These are phyloP conservation scores for Stagonosporopsis cucurbitacearum DNA, from an alignment of 2,329 filamentous ascomycete genomes.

Conservation along the genomic window DNA sequence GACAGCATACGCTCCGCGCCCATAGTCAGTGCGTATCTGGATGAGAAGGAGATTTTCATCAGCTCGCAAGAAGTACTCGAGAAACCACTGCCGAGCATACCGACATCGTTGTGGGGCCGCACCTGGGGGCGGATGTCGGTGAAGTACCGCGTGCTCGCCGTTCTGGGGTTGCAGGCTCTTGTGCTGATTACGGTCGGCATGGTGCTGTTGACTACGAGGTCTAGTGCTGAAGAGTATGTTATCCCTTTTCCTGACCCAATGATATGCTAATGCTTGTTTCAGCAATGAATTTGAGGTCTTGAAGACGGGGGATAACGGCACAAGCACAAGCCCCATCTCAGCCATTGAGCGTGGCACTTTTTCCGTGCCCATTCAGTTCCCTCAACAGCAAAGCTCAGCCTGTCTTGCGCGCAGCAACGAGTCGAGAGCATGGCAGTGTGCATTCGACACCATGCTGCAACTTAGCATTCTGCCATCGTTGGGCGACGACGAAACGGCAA, in stretches of 20 bases:
- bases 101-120: constrained; percentile 29
- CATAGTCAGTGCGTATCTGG: constrained; percentile 33
- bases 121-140: constrained; percentile 33
- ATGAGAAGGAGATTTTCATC: constrained; percentile 40
- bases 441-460: constrained; percentile 24
- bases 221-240: constrained; percentile 17
- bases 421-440: constrained; percentile 35
- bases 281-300: constrained; percentile 1
- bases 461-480: constrained; percentile 30
- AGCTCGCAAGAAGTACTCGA: constrained; percentile 7
- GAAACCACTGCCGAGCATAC: constrained; percentile 36
- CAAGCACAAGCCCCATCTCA: not conserved
- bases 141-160: constrained; percentile 28
- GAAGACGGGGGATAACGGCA: constrained; percentile 2
- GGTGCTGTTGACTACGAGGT: constrained; percentile 21
- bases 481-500: constrained; percentile 8
- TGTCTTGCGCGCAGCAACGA: constrained; percentile 36
- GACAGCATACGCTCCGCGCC: constrained; percentile 32
- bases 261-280: not conserved
- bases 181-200: constrained; percentile 27
- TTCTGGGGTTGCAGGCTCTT: constrained; percentile 30
- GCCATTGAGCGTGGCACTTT: constrained; percentile 32
- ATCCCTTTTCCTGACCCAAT: not conserved
- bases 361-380: constrained; percentile 22
- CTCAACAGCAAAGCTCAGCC: constrained; percentile 34